Evolutionary conservation across 768 basidiomycete genomes (phyloP).

Genomic region (Suillus fuscotomentosus): DNA sequence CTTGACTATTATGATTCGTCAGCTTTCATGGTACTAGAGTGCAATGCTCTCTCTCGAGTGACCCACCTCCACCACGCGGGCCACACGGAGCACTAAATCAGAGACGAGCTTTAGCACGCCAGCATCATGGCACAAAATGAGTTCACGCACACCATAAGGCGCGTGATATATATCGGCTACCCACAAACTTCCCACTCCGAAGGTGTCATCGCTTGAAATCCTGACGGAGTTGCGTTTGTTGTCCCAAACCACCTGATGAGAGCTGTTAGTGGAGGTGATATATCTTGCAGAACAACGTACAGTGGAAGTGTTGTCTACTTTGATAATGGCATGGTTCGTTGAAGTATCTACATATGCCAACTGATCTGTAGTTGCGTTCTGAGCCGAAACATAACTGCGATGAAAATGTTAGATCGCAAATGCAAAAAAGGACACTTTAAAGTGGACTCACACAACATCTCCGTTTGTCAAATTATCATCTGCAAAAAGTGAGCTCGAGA

Average conservation of each 20-base stretch:
- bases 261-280: constrained; percentile 3
- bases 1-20: constrained; percentile 35
- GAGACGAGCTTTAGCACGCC: constrained; percentile 5
- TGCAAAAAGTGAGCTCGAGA: constrained; percentile 20
- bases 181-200: constrained; percentile 61
- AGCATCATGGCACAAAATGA: constrained; percentile 3
- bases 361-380: constrained; percentile 42
- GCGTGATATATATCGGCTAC: constrained; percentile 63
- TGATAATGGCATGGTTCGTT: constrained; percentile 73
- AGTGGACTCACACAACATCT: constrained; percentile 45
- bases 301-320: constrained; percentile 66
- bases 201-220: constrained; percentile 57
- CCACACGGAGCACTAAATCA: constrained; percentile 65
- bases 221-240: constrained; percentile 68
- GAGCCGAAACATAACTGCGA: constrained; percentile 46
- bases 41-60: background rate
- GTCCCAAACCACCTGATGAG: constrained; percentile 32
- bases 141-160: constrained; percentile 53
- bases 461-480: constrained; percentile 73
- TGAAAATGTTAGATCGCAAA: constrained; percentile 7
- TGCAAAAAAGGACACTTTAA: background rate
- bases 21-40: background rate
- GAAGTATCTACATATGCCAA: constrained; percentile 61
- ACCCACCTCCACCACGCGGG: constrained; percentile 53
- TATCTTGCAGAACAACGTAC: constrained; percentile 28